Evolutionary conservation across 1,139 yeast genomes (phyloP), one percentile per base, ranked within the genome.

Genomic region (Scheffersomyces quercinus): DNA sequence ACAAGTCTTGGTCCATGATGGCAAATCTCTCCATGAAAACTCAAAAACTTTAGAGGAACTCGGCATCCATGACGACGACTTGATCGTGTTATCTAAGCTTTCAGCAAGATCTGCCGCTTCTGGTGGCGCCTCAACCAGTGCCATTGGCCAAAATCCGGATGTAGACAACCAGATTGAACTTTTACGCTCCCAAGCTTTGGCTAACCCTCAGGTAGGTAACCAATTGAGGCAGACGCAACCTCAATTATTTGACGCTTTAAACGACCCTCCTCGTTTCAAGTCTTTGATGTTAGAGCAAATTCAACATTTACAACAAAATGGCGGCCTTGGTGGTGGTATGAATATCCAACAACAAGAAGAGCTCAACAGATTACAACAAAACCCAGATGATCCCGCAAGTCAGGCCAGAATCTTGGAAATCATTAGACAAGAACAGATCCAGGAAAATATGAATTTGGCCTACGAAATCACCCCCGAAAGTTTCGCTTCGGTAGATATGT

Each of bases 391-490:
- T 54, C 88, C 88, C 14, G 89, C 80, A 40, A 83, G 77, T 49
- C 95, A 88, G 55, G 76, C 75, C 20, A 73, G 78, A 51, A 84
- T 89, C 38, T 58, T 83, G 58, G 93, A 88, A 53, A 59, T 85
- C 45, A 85, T 85, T 43, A 79, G 83, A 49, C 85, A 83, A 55
- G 82, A 83, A 54, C 88, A 83, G 37, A 82, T 90, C 29, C 85
- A 86, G 48, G 95, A 88, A 51, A 90, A 89, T 58, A 71, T 86
- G 70, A 76, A 81, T 41, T 73, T 82, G 51, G 98, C 98, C 0
- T 75, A 84, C 62, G 97, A 91, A 49, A 83, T 85, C 44, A 82
- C 91, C 8, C 99, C 99, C 0, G 99, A 93, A 62, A 79, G 88
- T 35, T 93, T 93, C 64, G 84, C 91, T 0, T 67, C 78, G 1